A percentile compares a stretch with the other conserved stretches of the same genome.
phyloP scores from a whole-genome alignment of 371 early-diverging fungal genomes.

The Mortierella sp. region DNA sequence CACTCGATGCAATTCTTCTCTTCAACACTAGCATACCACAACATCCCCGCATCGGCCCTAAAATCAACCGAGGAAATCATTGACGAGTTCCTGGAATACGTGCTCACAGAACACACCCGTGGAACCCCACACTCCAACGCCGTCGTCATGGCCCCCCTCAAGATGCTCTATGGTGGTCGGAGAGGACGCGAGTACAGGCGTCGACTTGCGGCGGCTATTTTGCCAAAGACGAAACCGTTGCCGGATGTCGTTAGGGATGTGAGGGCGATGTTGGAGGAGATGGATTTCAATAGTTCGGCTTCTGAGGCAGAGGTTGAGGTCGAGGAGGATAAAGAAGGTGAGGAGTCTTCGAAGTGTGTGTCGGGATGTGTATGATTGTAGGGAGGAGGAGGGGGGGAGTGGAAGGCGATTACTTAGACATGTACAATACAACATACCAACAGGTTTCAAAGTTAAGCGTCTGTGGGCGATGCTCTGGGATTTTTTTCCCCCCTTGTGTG shows the following conservation, averaged over 20 bases:
- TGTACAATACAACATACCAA: slow-evolving; percentile 4
- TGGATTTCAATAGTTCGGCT: slow-evolving; percentile 23
- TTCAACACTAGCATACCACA: slow-evolving; percentile 40
- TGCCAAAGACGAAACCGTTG: slow-evolving; percentile 49
- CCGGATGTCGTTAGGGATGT: slow-evolving; percentile 48
- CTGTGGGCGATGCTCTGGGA: too few relatives aligned
- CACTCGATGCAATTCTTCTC: not conserved
- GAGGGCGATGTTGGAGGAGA: slow-evolving; percentile 39
- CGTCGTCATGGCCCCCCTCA: slow-evolving; percentile 44
- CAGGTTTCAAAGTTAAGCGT: too few relatives aligned
- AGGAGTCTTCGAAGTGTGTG: not conserved
- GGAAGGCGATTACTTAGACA: not conserved
- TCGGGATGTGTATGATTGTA: slow-evolving; percentile 6
- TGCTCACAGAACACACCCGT: slow-evolving; percentile 42
- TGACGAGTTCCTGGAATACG: slow-evolving; percentile 58
- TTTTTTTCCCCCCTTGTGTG: too few relatives aligned
- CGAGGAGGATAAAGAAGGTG: slow-evolving; percentile 9
- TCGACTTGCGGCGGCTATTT: slow-evolving; percentile 31
- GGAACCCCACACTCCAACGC: slow-evolving; percentile 53
- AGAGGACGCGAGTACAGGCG: slow-evolving; percentile 44
- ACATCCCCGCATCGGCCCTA: slow-evolving; percentile 41
- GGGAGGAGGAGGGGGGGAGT: not conserved
- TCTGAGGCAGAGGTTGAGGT: slow-evolving; percentile 22
- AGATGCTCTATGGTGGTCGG: slow-evolving; percentile 50
- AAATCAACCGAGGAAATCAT: slow-evolving; percentile 60